Percentiles rank a stretch among this genome's conserved stretches.
Evolutionary conservation across 2,329 filamentous ascomycete species (phyloP).

Genomic region (Sporothrix euskadiensis): DNA sequence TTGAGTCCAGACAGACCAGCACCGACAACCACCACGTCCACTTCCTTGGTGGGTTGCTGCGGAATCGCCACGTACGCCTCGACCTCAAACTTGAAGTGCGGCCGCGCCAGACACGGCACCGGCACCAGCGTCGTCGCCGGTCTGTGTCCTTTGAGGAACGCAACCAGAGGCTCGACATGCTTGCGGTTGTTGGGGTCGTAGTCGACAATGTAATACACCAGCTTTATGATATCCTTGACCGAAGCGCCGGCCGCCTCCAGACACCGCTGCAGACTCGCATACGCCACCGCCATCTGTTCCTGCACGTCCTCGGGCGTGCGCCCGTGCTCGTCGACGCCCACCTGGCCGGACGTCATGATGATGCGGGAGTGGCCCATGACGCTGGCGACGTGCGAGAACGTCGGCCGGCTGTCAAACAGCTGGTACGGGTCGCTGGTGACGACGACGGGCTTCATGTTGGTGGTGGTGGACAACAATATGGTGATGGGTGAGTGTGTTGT

Average conservation of each 20-base stretch:
- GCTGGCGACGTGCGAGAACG: constrained; percentile 27
- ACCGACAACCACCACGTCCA: constrained; percentile 30
- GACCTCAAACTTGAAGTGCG: constrained; percentile 29
- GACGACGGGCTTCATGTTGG: constrained; percentile 22
- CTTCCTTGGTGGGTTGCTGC: constrained; percentile 10
- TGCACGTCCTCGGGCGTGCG: not conserved
- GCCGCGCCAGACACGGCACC: constrained; percentile 24
- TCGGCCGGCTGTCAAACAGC: constrained; percentile 26
- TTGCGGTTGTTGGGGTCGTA: constrained; percentile 26
- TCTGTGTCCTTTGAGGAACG: constrained; percentile 25
- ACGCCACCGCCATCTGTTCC: constrained; percentile 23
- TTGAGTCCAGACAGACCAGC: constrained; percentile 28
- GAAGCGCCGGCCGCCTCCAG: constrained; percentile 25
- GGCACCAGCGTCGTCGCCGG: constrained; percentile 29
- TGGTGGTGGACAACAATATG: not conserved
- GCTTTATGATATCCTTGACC: constrained; percentile 27
- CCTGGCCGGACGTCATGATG: constrained; percentile 29
- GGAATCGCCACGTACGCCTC: constrained; percentile 28
- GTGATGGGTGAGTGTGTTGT: not conserved
- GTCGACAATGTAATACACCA: constrained; percentile 32
- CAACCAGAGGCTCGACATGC: constrained; percentile 24
- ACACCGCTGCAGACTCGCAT: constrained; percentile 13
- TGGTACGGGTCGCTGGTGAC: constrained; percentile 23
- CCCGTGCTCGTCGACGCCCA: constrained; percentile 24
- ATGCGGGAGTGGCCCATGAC: constrained; percentile 10